Conservation (phyloP, 2,329 filamentous ascomycete genomes). For the Aureobasidium lini region DNA sequence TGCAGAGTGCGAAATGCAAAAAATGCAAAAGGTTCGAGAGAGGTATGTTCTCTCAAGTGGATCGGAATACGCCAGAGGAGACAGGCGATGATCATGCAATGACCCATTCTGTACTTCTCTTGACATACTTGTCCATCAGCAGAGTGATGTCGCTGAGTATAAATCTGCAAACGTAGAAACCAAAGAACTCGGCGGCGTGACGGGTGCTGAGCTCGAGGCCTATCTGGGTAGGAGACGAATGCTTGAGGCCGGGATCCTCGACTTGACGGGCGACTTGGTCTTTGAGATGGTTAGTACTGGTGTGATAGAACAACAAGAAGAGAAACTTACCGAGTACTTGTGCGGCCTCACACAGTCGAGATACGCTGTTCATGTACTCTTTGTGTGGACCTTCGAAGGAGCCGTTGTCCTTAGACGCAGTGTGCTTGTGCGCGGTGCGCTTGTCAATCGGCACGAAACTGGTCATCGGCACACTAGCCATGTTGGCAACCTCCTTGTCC, state of each 20-base stretch:
- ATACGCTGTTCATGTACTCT: constrained; percentile 84
- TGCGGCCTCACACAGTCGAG: constrained; percentile 83
- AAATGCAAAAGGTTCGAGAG: background rate
- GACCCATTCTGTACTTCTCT: constrained; percentile 94
- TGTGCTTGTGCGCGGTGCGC: constrained; percentile 35
- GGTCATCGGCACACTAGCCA: constrained; percentile 51
- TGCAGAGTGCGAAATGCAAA: background rate
- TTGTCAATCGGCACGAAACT: constrained; percentile 66
- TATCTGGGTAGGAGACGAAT: constrained; percentile 89
- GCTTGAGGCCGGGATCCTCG: constrained; percentile 85
- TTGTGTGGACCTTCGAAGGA: constrained; percentile 76
- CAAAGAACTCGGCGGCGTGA: constrained; percentile 95
- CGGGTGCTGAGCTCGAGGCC: constrained; percentile 88
- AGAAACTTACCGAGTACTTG: constrained; percentile 74
- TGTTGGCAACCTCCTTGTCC: constrained; percentile 52
- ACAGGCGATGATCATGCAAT: constrained; percentile 38
- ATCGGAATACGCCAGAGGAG: background rate
- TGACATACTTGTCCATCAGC: constrained; percentile 93
- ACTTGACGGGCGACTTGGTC: constrained; percentile 95
- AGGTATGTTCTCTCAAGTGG: too few relatives aligned
- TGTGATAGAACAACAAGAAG: constrained; percentile 7
- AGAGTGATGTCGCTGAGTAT: constrained; percentile 77
- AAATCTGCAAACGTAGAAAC: constrained; percentile 92
- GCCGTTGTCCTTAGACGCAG: constrained; percentile 41
- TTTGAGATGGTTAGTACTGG: constrained; percentile 29